A percentile compares a stretch with the other conserved stretches of the same genome.
Evolutionary conservation across 176 grass and related monocot species (phyloP).

Genomic region (Rhynchospora pubera): DNA sequence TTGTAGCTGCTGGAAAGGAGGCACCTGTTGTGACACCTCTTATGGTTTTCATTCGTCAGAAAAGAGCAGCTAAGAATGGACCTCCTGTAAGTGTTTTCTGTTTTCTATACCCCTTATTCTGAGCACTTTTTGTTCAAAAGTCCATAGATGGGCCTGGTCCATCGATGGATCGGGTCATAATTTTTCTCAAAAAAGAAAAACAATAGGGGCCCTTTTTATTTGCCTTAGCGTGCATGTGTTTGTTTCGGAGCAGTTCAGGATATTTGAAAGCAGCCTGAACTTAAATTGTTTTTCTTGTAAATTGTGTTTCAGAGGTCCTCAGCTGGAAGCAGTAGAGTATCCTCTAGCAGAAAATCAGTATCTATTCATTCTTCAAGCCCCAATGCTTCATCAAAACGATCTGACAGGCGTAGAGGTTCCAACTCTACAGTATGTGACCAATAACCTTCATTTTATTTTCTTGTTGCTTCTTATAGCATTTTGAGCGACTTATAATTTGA

Average conservation of each 20-base stretch:
- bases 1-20: conserved; percentile 74
- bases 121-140: background rate
- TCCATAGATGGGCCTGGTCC: background rate
- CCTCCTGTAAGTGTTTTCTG: conserved; percentile 39
- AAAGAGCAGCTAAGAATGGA: conserved; percentile 83
- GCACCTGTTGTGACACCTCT: conserved; percentile 73
- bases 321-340: conserved; percentile 40
- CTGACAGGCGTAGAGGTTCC: conserved; percentile 67
- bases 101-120: background rate
- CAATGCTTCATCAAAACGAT: conserved; percentile 55
- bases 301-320: conserved; percentile 44
- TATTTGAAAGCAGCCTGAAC: background rate
- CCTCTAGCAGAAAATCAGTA: conserved; percentile 52
- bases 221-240: background rate
- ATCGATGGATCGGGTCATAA: background rate
- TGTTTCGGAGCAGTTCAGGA: background rate
- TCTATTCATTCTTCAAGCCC: conserved; percentile 52
- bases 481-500: conserved; percentile 13
- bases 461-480: conserved; percentile 8
- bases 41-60: conserved; percentile 85
- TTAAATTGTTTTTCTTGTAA: background rate
- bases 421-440: conserved; percentile 39
- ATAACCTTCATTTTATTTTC: conserved; percentile 10
- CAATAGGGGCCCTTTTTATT: background rate
- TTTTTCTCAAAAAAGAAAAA: background rate